Evolutionary conservation across 2,329 filamentous ascomycete genomes (phyloP).

Genomic region (Colletotrichum liriopes): DNA sequence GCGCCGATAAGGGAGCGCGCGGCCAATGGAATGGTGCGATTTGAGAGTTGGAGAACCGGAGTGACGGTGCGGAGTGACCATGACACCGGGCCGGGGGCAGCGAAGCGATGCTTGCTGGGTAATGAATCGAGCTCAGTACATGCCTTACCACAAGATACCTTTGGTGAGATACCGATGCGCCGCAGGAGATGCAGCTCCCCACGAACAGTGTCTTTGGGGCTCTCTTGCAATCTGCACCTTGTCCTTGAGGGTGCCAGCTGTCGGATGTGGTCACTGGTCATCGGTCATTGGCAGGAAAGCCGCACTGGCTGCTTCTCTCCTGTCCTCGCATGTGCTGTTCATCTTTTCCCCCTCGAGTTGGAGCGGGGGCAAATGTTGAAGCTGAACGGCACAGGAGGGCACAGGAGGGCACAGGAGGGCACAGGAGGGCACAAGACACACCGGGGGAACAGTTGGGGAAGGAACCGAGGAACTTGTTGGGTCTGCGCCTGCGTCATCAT

Average conservation of each 20-base stretch:
- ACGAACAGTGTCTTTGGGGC: background rate
- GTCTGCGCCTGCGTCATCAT: background rate
- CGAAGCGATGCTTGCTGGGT: background rate
- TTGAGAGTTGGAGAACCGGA: conserved; percentile 8
- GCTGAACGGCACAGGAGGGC: background rate
- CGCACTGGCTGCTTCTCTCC: background rate
- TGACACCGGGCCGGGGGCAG: conserved; percentile 15
- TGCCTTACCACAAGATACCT: background rate
- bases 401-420: too few species aligned
- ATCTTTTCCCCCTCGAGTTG: background rate
- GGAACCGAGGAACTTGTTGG: background rate
- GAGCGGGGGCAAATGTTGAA: background rate
- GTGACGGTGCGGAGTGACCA: conserved; percentile 10
- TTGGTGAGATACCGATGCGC: too few species aligned
- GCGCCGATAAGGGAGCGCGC: conserved; percentile 27
- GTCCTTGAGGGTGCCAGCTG: background rate
- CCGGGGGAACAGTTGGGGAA: too few species aligned
- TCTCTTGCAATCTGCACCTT: background rate
- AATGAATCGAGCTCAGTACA: background rate
- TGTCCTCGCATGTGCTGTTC: background rate
- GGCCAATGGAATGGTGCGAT: conserved; percentile 28
- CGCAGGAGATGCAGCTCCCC: too few species aligned
- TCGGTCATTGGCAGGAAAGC: background rate
- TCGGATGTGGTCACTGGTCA: background rate
- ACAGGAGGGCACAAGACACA: too few species aligned